Evolutionary conservation across 2,329 filamentous ascomycete genomes (phyloP), one percentile per base, ranked within the genome.

Genomic region (Aureobasidium sp.): DNA sequence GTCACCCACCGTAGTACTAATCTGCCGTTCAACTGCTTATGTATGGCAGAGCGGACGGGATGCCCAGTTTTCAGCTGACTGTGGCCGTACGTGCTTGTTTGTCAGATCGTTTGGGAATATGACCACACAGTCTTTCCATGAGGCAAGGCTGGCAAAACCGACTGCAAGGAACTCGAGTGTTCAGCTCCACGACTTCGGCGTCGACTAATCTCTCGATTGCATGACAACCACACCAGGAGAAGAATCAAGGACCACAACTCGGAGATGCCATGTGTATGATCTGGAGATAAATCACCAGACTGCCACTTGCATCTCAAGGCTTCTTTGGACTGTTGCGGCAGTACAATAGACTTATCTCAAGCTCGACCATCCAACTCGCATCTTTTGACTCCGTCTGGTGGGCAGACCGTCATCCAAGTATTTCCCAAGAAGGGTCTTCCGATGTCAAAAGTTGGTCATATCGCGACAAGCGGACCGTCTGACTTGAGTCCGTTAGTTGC

Each of bases 401-500:
- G 39, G 8, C 12, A 17, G 25, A 12, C 22, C n/a, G 6, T 2
- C 20, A 27, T 57, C 41, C 27, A 25, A 8, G n/a, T 57, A n/a
- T 57, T 45, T 36, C 37, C 53, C 27, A 57, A 44, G 27, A 57
- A 25, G 53, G 53, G 37, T 29, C 53, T 44, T 8, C 42, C 20
- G 25, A 55, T 15, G 51, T 42, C 51, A 36, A 41, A n/a, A 45
- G 29, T 45, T 57, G 27, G 29, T 57, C 53, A 57, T 45, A 39
- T 27, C 25, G 39, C 39, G 41, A 36, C 41, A 45, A 44, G 53
- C 27, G 41, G 53, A 57, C 31, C 39, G 29, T 57, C 52, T 56
- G 52, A 44, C 52, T 56, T 56, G 52, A 44, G 39, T 56, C 36
- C 53, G 53, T 57, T 57, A 57, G 53, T 31, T 36, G 51, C 51